These are phyloP conservation scores for Pneumocystis canis DNA, from an alignment of 1,139 yeast species.

Conservation along the genomic window DNA sequence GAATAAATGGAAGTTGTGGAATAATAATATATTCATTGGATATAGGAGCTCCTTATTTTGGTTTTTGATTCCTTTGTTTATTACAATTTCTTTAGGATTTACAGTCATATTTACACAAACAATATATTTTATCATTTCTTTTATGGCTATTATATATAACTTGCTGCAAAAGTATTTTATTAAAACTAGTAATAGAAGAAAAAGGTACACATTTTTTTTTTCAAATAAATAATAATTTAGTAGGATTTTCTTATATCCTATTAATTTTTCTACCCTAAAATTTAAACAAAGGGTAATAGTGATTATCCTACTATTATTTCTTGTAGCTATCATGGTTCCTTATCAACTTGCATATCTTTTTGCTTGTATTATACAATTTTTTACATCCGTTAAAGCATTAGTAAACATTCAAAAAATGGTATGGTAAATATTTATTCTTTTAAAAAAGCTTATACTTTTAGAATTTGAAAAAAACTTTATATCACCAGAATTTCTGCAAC, in stretches of 20 bases:
- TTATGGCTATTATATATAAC: not conserved
- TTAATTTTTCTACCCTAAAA: not conserved
- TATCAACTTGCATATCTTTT: constrained; percentile 62
- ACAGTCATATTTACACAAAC: constrained; percentile 20
- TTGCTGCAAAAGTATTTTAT: not conserved
- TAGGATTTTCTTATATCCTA: not conserved
- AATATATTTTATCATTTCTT: not conserved
- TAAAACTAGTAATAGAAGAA: not conserved
- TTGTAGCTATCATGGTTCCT: constrained; percentile 52
- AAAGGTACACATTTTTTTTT: not conserved
- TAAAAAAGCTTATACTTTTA: not conserved
- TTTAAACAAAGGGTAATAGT: constrained; percentile 14
- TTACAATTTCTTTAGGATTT: constrained; percentile 38
- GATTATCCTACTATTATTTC: constrained; percentile 27
- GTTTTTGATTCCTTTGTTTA: constrained; percentile 45
- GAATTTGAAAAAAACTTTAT: not conserved
- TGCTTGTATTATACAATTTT: constrained; percentile 33
- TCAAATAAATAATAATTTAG: not conserved
- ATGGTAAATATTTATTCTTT: not conserved
- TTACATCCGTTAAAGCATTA: constrained; percentile 12
- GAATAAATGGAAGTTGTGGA: constrained; percentile 19
- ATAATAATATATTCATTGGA: constrained; percentile 45
- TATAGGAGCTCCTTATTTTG: constrained; percentile 43
- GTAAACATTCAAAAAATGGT: constrained; percentile 3
- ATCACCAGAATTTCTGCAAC: constrained; percentile 15